phyloP scores from a whole-genome alignment of 2,329 filamentous ascomycete species.

The Hymenoscyphus scutula region DNA sequence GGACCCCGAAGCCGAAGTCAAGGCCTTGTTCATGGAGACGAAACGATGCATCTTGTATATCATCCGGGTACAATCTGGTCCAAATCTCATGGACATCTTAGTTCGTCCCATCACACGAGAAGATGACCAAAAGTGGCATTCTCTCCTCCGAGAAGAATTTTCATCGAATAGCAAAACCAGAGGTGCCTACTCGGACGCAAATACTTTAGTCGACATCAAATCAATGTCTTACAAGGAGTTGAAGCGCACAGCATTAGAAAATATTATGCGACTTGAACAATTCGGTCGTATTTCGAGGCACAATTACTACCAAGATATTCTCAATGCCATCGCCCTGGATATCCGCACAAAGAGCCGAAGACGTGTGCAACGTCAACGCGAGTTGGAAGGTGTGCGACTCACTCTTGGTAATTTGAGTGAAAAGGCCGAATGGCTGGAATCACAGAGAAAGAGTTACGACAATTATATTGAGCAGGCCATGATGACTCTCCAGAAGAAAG shows the following conservation, averaged over 20 bases:
- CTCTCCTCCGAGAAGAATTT: constrained; percentile 80
- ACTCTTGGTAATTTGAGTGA: constrained; percentile 75
- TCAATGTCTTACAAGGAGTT: constrained; percentile 87
- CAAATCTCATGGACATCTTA: constrained; percentile 91
- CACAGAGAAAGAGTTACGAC: constrained; percentile 95
- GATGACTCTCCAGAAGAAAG: constrained; percentile 95
- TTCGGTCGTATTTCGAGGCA: constrained; percentile 79
- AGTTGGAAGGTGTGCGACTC: constrained; percentile 78
- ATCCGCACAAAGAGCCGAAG: constrained; percentile 96
- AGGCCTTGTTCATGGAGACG: constrained; percentile 95
- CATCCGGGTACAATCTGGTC: constrained; percentile 89
- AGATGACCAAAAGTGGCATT: constrained; percentile 85
- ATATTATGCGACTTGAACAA: constrained; percentile 85
- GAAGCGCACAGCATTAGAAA: constrained; percentile 90
- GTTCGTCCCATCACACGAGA: constrained; percentile 83
- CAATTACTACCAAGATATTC: constrained; percentile 95
- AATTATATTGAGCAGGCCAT: constrained; percentile 99
- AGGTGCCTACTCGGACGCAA: constrained; percentile 85
- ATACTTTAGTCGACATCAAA: constrained; percentile 82
- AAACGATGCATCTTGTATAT: constrained; percentile 97
- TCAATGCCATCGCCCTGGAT: constrained; percentile 94
- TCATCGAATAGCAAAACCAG: constrained; percentile 63
- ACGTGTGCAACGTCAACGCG: constrained; percentile 84
- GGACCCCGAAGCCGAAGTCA: constrained; percentile 89
- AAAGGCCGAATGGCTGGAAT: constrained; percentile 89